A percentile compares a stretch with the other conserved stretches of the same genome.
Conservation (phyloP, 2,329 filamentous ascomycete genomes). For the Arthrinium phaeospermum region DNA sequence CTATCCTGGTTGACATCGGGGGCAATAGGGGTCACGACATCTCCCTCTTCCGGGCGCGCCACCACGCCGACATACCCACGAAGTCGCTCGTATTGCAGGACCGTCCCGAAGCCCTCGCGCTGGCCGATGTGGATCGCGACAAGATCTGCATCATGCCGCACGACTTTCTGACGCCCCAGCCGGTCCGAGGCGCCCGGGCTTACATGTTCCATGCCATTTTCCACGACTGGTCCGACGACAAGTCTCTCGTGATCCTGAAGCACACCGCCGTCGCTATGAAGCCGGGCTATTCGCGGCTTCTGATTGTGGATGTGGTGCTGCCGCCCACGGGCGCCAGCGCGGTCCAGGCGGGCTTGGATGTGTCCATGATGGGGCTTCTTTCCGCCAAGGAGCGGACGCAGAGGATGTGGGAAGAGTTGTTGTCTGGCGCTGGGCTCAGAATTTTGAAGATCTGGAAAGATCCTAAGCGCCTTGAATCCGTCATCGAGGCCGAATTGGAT, state of each 20-base stretch:
- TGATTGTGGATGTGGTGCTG: conserved; percentile 41
- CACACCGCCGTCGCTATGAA: conserved; percentile 35
- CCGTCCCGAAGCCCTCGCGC: conserved; percentile 32
- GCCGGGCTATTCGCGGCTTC: conserved; percentile 42
- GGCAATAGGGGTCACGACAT: conserved; percentile 22
- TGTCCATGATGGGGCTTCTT: conserved; percentile 5
- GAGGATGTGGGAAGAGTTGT: neutral
- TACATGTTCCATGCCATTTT: conserved; percentile 37
- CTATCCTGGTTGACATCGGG: conserved; percentile 12
- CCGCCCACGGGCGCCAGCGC: conserved; percentile 1
- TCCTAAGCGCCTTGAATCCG: neutral
- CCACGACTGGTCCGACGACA: conserved; percentile 39
- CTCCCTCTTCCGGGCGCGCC: conserved; percentile 9
- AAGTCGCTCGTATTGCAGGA: conserved; percentile 43
- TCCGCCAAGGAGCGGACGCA: neutral
- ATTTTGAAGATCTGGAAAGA: conserved; percentile 16
- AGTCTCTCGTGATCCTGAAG: conserved; percentile 33
- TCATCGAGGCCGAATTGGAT: neutral
- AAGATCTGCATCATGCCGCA: conserved; percentile 38
- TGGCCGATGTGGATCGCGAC: conserved; percentile 33
- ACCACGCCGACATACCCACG: neutral
- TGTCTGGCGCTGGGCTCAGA: neutral
- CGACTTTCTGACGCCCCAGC: conserved; percentile 47
- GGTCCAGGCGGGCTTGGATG: neutral
- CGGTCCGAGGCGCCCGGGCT: conserved; percentile 44